A percentile compares a stretch with the other conserved stretches of the same genome.
phyloP scores from a whole-genome alignment of 2,329 filamentous ascomycete species.

The Paracorniculantispora psalliotae region DNA sequence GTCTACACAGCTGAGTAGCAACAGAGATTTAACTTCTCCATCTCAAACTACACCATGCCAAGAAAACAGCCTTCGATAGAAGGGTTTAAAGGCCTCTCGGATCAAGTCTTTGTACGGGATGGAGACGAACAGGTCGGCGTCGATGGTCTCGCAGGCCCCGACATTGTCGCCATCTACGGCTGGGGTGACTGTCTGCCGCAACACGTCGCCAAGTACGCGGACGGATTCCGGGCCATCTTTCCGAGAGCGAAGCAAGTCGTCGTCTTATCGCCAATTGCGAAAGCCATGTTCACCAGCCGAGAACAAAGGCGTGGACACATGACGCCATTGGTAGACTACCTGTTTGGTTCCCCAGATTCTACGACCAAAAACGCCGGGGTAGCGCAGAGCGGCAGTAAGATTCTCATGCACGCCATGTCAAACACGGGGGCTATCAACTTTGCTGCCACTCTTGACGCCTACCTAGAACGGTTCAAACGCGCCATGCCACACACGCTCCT shows the following conservation, averaged over 20 bases:
- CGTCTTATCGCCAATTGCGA: conserved; percentile 45
- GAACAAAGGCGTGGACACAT: conserved; percentile 40
- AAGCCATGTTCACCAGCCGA: conserved; percentile 40
- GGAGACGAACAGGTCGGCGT: conserved; percentile 23
- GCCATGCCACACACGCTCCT: conserved; percentile 44
- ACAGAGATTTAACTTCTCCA: not conserved
- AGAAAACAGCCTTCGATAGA: conserved; percentile 26
- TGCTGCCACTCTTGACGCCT: conserved; percentile 44
- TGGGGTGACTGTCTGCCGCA: conserved; percentile 54
- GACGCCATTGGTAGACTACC: conserved; percentile 38
- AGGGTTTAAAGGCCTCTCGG: conserved; percentile 42
- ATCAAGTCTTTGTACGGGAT: conserved; percentile 43
- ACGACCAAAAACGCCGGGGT: conserved; percentile 15
- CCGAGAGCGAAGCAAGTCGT: conserved; percentile 47
- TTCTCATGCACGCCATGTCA: conserved; percentile 52
- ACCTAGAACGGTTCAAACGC: conserved; percentile 31
- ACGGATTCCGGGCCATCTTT: conserved; percentile 46
- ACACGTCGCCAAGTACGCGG: conserved; percentile 51
- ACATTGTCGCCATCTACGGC: conserved; percentile 48
- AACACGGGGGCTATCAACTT: conserved; percentile 54
- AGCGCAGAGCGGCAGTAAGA: conserved; percentile 15
- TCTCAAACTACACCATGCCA: not conserved
- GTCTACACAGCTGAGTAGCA: not conserved
- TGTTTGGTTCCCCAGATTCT: conserved; percentile 22
- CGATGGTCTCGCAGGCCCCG: conserved; percentile 29